A percentile compares a stretch with the other conserved stretches of the same genome.
phyloP scores from a whole-genome alignment of 2,329 filamentous ascomycete genomes.

The Penicillium sp. region DNA sequence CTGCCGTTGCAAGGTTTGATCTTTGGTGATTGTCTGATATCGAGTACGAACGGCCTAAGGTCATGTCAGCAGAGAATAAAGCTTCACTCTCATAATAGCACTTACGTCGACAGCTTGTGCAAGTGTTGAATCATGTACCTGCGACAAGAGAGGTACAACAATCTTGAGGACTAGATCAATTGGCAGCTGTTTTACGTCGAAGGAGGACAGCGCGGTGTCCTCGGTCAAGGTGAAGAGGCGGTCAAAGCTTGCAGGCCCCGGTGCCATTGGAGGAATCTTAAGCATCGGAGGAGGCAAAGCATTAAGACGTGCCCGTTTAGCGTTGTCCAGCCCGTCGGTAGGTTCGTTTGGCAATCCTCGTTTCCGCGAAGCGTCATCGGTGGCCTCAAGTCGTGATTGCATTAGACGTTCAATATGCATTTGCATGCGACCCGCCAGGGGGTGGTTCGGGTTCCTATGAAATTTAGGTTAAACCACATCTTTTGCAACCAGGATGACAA shows the following conservation, averaged over 20 bases:
- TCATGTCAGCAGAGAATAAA: constrained; percentile 14
- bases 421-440: constrained; percentile 74
- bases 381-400: constrained; percentile 72
- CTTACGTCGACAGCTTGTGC: constrained; percentile 70
- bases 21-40: constrained; percentile 39
- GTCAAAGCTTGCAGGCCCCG: constrained; percentile 74
- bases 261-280: constrained; percentile 68
- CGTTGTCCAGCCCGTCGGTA: constrained; percentile 67
- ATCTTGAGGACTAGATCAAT: constrained; percentile 75
- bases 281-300: constrained; percentile 50
- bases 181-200: constrained; percentile 80
- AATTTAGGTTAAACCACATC: constrained; percentile 23
- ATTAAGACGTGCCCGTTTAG: constrained; percentile 77
- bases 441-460: constrained; percentile 73
- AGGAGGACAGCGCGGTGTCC: constrained; percentile 70
- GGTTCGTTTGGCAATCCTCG: constrained; percentile 70
- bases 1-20: constrained; percentile 36
- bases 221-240: constrained; percentile 84
- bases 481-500: neutral
- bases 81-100: neutral
- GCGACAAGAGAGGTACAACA: constrained; percentile 72
- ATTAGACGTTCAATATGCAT: constrained; percentile 81
- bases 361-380: constrained; percentile 76
- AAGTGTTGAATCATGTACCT: constrained; percentile 67
- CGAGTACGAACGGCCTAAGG: constrained; percentile 42